Base-by-base conservation (phyloP, 768 basidiomycete species). In the Clitopilus hobsonii region DNA sequence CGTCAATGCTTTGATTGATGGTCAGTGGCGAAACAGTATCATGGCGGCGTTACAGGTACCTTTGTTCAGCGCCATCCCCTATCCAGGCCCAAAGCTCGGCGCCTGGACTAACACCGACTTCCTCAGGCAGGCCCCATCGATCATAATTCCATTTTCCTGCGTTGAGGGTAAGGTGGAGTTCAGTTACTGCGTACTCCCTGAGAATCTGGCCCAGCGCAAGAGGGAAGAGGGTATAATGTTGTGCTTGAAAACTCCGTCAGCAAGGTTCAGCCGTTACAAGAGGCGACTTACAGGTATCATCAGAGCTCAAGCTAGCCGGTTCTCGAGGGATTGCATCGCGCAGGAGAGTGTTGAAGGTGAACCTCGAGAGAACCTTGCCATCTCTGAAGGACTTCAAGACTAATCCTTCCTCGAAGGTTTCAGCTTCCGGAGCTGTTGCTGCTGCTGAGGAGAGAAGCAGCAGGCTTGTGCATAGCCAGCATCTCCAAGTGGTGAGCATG, bases 71-170 rank as follows among this genome's bases (percentile, higher is more conserved):
- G 23, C 78, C 78, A 26, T 87, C 85, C n/a, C 81, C 87, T 78
- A 97, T 86, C 93, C 94, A 97, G 8, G 87, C 91, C 86, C 89
- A 89, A 5, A 98, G 73, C 65, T 95, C 91, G 6, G 91, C 95
- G 2, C 95, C 95, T 0, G 88, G 84, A 2, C 88, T 88, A 1
- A 94, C 88, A 2, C 83, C 84, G 4, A 79, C 71, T 58, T 89
- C 87, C 25, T 85, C 79, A 0, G 94, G 92, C 59, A 86, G 82
- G 0, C 90, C 91, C 89, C 93, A 95, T 23, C 79, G 72, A 38
- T 83, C 80, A 59, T 93, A 93, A 65, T 90, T 80, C 96, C 96
- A 98, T 61, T 86, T 88, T 18, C 96, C 96, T 11, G 94, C 86
- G 53, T 95, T 96, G 32, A 98, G 77, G 8, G 88, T 86, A 6